phyloP scores from a whole-genome alignment of 2,329 filamentous ascomycete genomes.

The Exophiala aquamarina region DNA sequence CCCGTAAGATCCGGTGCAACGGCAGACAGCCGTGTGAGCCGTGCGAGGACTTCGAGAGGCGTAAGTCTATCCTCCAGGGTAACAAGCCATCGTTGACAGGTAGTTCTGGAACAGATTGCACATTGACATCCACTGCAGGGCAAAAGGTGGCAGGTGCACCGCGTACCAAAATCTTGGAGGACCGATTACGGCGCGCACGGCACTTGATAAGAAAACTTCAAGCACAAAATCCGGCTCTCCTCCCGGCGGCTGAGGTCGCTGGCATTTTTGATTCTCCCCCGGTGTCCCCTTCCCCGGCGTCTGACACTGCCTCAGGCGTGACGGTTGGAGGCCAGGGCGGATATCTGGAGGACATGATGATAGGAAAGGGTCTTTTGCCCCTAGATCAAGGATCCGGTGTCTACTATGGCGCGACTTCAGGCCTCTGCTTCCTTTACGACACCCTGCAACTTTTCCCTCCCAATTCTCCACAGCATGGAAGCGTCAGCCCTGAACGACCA shows the following conservation, averaged over 20 bases:
- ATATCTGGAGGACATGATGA: slow-evolving; percentile 24
- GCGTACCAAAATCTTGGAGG: not conserved
- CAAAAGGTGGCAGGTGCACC: not conserved
- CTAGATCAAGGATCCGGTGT: slow-evolving; percentile 8
- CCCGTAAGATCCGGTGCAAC: not conserved
- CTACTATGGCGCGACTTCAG: slow-evolving; percentile 21
- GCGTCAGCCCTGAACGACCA: not conserved
- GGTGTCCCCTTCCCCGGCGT: not conserved
- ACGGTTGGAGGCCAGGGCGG: slow-evolving; percentile 8
- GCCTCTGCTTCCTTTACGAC: slow-evolving; percentile 20
- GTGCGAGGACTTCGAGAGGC: not conserved
- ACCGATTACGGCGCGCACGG: not conserved
- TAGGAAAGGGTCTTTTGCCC: slow-evolving; percentile 14
- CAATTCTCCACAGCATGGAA: slow-evolving; percentile 4
- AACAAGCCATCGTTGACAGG: not conserved
- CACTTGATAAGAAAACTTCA: not conserved
- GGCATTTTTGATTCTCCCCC: not conserved
- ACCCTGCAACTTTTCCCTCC: slow-evolving; percentile 17
- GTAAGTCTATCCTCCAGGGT: not conserved
- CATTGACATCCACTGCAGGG: not conserved
- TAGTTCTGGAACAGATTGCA: not conserved
- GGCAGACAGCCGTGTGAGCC: not conserved
- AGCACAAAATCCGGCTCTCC: not conserved
- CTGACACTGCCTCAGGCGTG: slow-evolving; percentile 5
- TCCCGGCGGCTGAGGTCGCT: not conserved